Conservation (phyloP, 1,284 basidiomycete genomes). For the Macrocystidia cucumis region DNA sequence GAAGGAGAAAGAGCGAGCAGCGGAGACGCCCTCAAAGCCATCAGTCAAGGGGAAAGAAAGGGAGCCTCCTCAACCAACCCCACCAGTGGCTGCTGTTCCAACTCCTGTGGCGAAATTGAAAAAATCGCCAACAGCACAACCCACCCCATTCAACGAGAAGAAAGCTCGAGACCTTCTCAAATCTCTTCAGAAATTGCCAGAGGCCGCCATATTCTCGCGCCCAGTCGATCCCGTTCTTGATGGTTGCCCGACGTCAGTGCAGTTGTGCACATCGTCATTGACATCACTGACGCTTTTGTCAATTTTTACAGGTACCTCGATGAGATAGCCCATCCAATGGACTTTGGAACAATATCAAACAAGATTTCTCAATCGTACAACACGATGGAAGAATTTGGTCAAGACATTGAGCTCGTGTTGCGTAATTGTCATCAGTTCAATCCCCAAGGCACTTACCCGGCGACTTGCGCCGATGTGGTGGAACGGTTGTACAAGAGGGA, state of each 20-base stretch:
- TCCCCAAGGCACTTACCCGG: constrained; percentile 71
- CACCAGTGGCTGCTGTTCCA: constrained; percentile 11
- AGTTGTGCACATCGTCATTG: constrained; percentile 1
- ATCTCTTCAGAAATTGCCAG: constrained; percentile 56
- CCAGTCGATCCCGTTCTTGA: constrained; percentile 84
- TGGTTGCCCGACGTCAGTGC: constrained; percentile 80
- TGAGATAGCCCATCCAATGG: constrained; percentile 94
- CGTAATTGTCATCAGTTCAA: constrained; percentile 90
- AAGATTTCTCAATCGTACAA: constrained; percentile 70
- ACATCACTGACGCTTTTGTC: constrained; percentile 3
- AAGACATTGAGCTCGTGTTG: constrained; percentile 82
- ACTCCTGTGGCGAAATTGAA: constrained; percentile 31
- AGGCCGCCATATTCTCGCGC: constrained; percentile 71
- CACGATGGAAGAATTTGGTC: constrained; percentile 76
- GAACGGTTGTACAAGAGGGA: constrained; percentile 80
- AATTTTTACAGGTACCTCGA: constrained; percentile 68
- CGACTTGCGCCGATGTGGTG: constrained; percentile 63
- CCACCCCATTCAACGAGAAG: constrained; percentile 62
- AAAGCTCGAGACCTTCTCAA: constrained; percentile 76
- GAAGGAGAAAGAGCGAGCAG: constrained; percentile 35
- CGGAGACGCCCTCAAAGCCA: constrained; percentile 20
- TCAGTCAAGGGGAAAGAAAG: constrained; percentile 61
- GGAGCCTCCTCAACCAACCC: constrained; percentile 25
- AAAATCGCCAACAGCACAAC: constrained; percentile 27
- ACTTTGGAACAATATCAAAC: constrained; percentile 78